Conservation (phyloP, 257 asterid genomes). For the Salvia splendens region DNA sequence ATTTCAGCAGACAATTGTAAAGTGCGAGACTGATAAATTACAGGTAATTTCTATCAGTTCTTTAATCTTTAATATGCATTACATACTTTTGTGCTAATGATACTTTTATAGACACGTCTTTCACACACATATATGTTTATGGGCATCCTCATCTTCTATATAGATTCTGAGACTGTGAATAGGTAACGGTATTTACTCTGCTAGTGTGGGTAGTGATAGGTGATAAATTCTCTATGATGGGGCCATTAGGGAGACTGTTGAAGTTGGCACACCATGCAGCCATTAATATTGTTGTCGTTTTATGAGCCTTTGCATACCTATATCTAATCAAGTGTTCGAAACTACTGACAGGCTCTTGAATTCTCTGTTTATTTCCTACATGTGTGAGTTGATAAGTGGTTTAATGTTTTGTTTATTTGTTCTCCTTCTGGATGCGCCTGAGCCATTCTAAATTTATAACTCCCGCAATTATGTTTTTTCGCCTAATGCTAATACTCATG, state of each 20-base stretch:
- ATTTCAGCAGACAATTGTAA: conserved; percentile 46
- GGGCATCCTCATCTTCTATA: no score
- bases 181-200: no score
- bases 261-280: conserved; percentile 1
- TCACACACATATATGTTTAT: no score
- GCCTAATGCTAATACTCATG: conserved; percentile 7
- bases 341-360: not conserved
- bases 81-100: not conserved
- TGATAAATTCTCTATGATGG: no score
- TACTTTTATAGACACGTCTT: conserved; percentile 18
- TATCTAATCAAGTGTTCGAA: not conserved
- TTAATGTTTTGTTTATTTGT: not conserved
- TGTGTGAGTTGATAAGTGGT: conserved; percentile 10
- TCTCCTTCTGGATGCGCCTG: conserved; percentile 6
- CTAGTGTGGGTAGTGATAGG: no score
- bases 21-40: conserved; percentile 46
- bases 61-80: conserved; percentile 20
- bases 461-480: conserved; percentile 2
- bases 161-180: no score
- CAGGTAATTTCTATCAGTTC: conserved; percentile 47
- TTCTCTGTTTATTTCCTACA: conserved; percentile 9
- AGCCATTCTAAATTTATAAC: not conserved
- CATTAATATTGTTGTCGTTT: conserved; percentile 8
- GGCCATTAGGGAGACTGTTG: not conserved
- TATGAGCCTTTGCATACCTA: conserved; percentile 15